phyloP scores from a whole-genome alignment of 768 basidiomycete genomes.

The Dendrothele bispora region DNA sequence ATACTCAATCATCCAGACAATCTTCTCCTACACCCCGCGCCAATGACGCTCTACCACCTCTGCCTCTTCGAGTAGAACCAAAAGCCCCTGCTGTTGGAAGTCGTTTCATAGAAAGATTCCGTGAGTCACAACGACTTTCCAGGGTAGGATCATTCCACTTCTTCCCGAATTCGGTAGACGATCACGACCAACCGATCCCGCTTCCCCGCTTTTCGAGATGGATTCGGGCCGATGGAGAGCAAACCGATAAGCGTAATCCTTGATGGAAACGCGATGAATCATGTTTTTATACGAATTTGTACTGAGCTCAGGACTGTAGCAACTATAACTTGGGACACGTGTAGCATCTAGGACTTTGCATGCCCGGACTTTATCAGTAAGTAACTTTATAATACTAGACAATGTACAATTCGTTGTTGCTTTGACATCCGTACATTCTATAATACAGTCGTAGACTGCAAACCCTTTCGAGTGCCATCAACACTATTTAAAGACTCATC shows the following conservation, averaged over 20 bases:
- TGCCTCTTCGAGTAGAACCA: slow-evolving; percentile 29
- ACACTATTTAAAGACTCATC: no score
- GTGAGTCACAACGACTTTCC: slow-evolving; percentile 32
- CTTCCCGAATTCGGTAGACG: slow-evolving; percentile 41
- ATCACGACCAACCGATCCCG: slow-evolving; percentile 59
- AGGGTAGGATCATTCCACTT: slow-evolving; percentile 30
- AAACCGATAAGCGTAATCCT: slow-evolving; percentile 22
- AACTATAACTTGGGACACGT: no score
- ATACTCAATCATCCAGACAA: slow-evolving; percentile 16
- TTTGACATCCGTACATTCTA: no score
- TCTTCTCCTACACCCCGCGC: slow-evolving; percentile 16
- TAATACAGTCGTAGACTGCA: no score
- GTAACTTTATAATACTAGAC: no score
- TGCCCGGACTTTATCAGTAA: no score
- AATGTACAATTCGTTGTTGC: no score
- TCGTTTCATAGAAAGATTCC: slow-evolving; percentile 41
- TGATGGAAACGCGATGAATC: no score
- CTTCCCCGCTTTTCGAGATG: slow-evolving; percentile 51
- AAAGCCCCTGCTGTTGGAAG: slow-evolving; percentile 29
- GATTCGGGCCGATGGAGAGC: slow-evolving; percentile 52
- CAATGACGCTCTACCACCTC: slow-evolving; percentile 24
- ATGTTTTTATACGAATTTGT: no score
- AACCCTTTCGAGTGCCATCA: no score
- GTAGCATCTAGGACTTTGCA: no score
- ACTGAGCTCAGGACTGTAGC: no score